phyloP scores from a whole-genome alignment of 345 rosid species.

The Brassica juncea region DNA sequence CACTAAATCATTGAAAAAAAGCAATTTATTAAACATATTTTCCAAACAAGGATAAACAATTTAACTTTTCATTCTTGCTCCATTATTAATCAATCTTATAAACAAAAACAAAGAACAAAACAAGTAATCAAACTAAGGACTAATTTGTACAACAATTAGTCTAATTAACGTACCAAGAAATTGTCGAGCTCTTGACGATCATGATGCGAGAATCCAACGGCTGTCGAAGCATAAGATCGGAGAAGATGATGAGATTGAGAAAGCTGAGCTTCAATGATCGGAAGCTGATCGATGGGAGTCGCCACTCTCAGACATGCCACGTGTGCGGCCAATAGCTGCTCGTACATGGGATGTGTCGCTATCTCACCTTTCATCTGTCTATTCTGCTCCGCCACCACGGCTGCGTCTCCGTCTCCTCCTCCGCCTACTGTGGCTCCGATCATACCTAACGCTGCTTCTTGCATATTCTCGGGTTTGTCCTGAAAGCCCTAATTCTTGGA shows the following conservation, averaged over 20 bases:
- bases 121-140: neutral
- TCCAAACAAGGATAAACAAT: too few relatives aligned
- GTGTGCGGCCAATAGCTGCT: conserved; percentile 81
- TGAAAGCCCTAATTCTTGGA: conserved; percentile 29
- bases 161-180: conserved; percentile 62
- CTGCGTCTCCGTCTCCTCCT: conserved; percentile 43
- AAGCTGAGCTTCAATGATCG: conserved; percentile 83
- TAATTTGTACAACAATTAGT: neutral
- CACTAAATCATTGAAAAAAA: neutral
- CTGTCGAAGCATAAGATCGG: conserved; percentile 75
- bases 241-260: conserved; percentile 81
- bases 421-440: conserved; percentile 54
- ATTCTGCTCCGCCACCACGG: conserved; percentile 42
- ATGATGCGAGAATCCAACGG: conserved; percentile 49
- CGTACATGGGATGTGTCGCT: conserved; percentile 88
- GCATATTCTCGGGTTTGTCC: conserved; percentile 49
- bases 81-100: neutral
- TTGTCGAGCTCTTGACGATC: conserved; percentile 93
- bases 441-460: conserved; percentile 74
- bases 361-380: conserved; percentile 84
- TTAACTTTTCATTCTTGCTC: too few relatives aligned
- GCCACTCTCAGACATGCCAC: conserved; percentile 63
- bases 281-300: conserved; percentile 63
- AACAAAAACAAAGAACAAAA: neutral
- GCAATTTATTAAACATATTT: neutral